A percentile compares a stretch with the other conserved stretches of the same genome.
Evolutionary conservation across 1,284 basidiomycete genomes (phyloP).

Genomic region (Baeospora myosura): DNA sequence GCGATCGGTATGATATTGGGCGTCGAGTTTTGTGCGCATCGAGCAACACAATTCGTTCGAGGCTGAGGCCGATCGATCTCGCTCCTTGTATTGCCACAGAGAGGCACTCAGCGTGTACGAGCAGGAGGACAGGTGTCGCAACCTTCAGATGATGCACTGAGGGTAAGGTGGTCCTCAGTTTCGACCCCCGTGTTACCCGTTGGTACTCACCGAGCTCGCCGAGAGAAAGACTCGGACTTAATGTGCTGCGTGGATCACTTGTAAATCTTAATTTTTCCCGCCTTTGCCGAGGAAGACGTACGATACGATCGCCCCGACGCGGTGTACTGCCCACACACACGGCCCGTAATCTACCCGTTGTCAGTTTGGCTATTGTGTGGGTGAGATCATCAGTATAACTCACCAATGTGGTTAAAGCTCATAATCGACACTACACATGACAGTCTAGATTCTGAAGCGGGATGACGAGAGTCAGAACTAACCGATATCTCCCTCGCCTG

Average conservation of each 20-base stretch:
- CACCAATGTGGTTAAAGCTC: slow-evolving; percentile 19
- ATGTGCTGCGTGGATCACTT: slow-evolving; percentile 10
- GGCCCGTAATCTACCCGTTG: slow-evolving; percentile 14
- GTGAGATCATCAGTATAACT: slow-evolving; percentile 5
- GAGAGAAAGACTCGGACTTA: slow-evolving; percentile 16
- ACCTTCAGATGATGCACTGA: slow-evolving; percentile 16
- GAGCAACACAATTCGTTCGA: slow-evolving; percentile 13
- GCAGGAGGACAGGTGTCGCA: slow-evolving; percentile 14
- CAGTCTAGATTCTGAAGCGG: no score
- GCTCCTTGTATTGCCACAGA: slow-evolving; percentile 12
- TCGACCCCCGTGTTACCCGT: not conserved
- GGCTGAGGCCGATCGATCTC: slow-evolving; percentile 10
- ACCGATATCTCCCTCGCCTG: slow-evolving; percentile 17
- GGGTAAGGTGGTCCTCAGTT: slow-evolving; percentile 1
- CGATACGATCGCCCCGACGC: slow-evolving; percentile 18
- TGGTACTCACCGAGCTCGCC: slow-evolving; percentile 15
- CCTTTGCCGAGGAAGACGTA: slow-evolving; percentile 9
- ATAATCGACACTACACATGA: slow-evolving; percentile 17
- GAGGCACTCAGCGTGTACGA: slow-evolving; percentile 15
- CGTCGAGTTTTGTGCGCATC: slow-evolving; percentile 1
- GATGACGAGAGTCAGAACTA: slow-evolving; percentile 3
- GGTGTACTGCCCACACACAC: slow-evolving; percentile 18
- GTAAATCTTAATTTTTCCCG: not conserved
- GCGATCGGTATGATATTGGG: slow-evolving; percentile 5
- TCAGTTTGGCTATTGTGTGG: not conserved